phyloP scores from a whole-genome alignment of 192 early-diverging fungal genomes.

The Backusella westeae region DNA sequence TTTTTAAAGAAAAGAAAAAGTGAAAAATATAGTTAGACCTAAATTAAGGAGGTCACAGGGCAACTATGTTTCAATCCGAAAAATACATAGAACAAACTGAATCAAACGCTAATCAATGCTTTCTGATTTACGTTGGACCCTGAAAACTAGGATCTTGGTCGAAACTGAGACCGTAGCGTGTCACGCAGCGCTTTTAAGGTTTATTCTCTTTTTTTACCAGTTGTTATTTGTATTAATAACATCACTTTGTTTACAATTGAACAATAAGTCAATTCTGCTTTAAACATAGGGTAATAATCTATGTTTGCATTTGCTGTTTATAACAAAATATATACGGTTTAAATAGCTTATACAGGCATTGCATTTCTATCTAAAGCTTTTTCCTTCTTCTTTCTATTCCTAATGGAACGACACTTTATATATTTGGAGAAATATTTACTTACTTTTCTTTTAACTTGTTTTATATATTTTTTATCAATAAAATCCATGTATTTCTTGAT shows the following conservation, averaged over 20 bases:
- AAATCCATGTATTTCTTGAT: neutral
- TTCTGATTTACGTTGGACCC: conserved; percentile 3
- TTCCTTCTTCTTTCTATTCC: neutral
- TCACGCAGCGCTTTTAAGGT: neutral
- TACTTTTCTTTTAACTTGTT: neutral
- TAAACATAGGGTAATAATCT: no score
- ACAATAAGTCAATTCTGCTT: neutral
- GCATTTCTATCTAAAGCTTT: neutral
- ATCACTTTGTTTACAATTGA: neutral
- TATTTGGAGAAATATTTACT: neutral
- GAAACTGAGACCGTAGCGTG: neutral
- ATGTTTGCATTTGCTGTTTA: neutral
- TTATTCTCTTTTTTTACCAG: neutral
- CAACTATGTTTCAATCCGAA: neutral
- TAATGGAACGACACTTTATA: neutral
- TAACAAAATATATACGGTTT: neutral
- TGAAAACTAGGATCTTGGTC: neutral
- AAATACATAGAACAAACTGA: neutral
- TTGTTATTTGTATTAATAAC: neutral
- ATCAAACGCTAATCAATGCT: neutral
- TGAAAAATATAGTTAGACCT: neutral
- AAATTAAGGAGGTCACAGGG: neutral
- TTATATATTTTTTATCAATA: neutral
- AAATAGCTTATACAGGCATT: neutral
- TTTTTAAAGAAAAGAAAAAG: neutral